Evolutionary conservation across 2,329 filamentous ascomycete species (phyloP), one percentile per base, ranked within the genome.

Genomic region (Calonectria hongkongensis): DNA sequence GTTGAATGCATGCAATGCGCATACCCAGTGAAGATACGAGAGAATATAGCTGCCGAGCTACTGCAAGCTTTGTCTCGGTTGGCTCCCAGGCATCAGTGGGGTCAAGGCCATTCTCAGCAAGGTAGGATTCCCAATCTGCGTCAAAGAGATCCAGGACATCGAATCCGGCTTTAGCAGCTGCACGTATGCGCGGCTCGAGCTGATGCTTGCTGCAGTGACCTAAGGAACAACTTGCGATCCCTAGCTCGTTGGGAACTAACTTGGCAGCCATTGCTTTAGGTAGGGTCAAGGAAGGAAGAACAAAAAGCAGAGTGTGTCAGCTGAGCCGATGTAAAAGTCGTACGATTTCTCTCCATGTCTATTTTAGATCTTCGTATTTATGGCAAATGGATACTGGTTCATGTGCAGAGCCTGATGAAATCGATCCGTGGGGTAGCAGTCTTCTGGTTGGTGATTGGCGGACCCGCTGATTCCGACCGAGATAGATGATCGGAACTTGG

Each of bases 61-160:
- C 43, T 2, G 27, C 28, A 9, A 74, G 71, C 28, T 73, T 74
- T 30, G 66, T 68, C 27, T 73, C 64, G 15, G 63, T 73, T 15
- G 71, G 63, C 47, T 73, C 71, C 73, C 73, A 74, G 13, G 73
- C 71, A 41, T 74, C 68, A 3, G 73, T 33, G 8, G 71, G 36
- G 65, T 71, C 73, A 36, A 74, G 67, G n/a, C 71, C 71, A 58
- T 74, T 68, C 21, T 74, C 71, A 33, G 50, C 47, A 18, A 74
- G 67, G 48, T 74, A 74, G 10, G 54, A n/a, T 3, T 58, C 73
- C 73, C 73, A 74, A 43, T 74, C 73, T 39, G 73, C 71, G 25
- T 74, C 73, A 13, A 74, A 74, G 51, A 74, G 73, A 43, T 74
- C 73, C 8, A 74, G 27, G 9, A 74, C 73, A 12, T 73, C 64